Evolutionary conservation across 306 rosid species (phyloP), one percentile per base, ranked within the genome.

Genomic region (Trichosanthes truncata): DNA sequence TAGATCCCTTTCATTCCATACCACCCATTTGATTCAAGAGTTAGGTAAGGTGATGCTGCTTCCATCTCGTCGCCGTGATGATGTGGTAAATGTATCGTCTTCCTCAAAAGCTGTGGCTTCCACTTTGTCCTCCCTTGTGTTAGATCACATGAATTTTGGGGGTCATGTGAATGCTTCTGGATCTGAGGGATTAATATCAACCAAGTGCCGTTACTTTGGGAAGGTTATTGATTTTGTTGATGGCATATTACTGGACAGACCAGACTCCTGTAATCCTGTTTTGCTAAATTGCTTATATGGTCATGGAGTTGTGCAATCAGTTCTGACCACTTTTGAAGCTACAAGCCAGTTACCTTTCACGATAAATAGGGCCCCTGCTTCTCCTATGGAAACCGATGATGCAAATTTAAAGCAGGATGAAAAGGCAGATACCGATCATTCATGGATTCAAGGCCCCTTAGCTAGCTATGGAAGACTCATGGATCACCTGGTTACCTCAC

Each of bases 371-470:
- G 80, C 88, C 59, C 93, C 95, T 78, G 91, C 94, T 74, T 92
- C 96, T 18, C 98, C 98, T 51, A 94, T 92, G 98, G 98, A 94
- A 85, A 94, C 93, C 23, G 98, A 94, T 83, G 94, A 88, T 84
- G 90, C 81, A 60, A 87, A 80, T 86, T 83, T 59, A 48, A 94
- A 92, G 83, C 93, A 83, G 46, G 95, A 85, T 79, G 92, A 83
- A 62, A 88, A 90, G 82, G 92, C 84, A 71, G 97, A 89, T 81
- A 83, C 83, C 49, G 93, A 88, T 82, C 90, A 89, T 88, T 88
- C 96, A 26, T 94, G 96, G 98, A 89, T 94, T 80, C 87, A 92
- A 86, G 94, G 96, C 78, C 91, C 98, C 79, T 81, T 94, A 81
- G 93, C 96, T 71, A 89, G 97, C 82, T 94, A 92, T 73, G 97